Evolutionary conservation across 768 basidiomycete species (phyloP), one percentile per base, ranked within the genome.

Genomic region (Pilatotrama ljubarskyi): DNA sequence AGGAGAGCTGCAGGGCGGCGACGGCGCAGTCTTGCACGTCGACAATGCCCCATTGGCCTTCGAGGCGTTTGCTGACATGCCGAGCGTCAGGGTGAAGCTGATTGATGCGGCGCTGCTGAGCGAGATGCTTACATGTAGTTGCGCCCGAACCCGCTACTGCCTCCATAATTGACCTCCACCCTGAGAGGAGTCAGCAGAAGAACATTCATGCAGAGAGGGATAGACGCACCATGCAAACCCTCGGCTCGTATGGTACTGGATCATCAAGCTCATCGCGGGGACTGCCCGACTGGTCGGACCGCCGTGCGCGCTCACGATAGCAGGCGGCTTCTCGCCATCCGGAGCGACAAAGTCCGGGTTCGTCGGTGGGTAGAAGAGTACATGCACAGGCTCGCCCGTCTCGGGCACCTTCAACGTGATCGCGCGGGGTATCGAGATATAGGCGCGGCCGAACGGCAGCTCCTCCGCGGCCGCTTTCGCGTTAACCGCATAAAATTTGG

Each of bases 131-230:
- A 78, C 78, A 81, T 82, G 68, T 90, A 93, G 43, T 76, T 74
- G 4, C 87, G 80, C 0, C 91, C 91, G 66, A 86, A 91, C 0
- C 90, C 86, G 5, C 83, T 83, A 0, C 87, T 89, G 0, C 91
- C 92, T 1, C 88, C 81, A 60, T 91, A 88, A 65, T 93, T 87
- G 42, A 93, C 88, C 54, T 88, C 87, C 36, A 89, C 65, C 82
- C 88, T 84, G 40, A 61, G n/a, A 63, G 35, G 1, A 32, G 38
- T 41, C 53, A 1, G 20, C n/a, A n/a, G 0, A 18, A 9, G 38
- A 36, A 20, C 11, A 53, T 29, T 6, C 35, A 49, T 32, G 15
- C 29, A 10, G 18, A 44, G 20, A n/a, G 20, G 2, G 55, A n/a
- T n/a, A n/a, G n/a, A n/a, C 76, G 53, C 64, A 88, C 89, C 87